A percentile compares a stretch with the other conserved stretches of the same genome.
phyloP scores from a whole-genome alignment of 139 green algal genomes.

The Chlorella sp. region DNA sequence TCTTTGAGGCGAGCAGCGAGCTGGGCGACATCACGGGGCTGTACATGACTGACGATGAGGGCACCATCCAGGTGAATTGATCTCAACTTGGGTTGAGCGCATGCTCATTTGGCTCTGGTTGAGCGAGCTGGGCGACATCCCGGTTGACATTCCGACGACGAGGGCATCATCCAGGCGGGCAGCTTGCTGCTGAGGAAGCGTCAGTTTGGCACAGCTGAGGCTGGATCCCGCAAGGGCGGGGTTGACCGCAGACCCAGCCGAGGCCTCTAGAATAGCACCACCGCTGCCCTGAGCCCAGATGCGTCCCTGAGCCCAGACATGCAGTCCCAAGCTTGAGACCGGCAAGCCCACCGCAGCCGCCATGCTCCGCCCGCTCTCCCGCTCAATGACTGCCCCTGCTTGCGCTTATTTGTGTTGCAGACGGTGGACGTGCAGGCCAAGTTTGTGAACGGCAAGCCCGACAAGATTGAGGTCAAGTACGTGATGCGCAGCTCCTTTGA shows the following conservation, averaged over 20 bases:
- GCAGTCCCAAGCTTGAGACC: too few relatives aligned
- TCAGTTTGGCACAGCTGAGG: too few relatives aligned
- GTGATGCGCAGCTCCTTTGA: slow-evolving; percentile 79
- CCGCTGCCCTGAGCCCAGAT: too few relatives aligned
- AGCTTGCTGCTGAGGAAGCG: too few relatives aligned
- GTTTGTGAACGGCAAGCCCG: slow-evolving; percentile 98
- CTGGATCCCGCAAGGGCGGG: too few relatives aligned
- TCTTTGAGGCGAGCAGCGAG: slow-evolving; percentile 91
- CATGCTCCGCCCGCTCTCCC: background rate
- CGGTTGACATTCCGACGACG: too few relatives aligned
- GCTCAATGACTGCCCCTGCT: background rate
- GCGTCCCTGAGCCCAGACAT: too few relatives aligned
- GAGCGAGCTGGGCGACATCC: background rate
- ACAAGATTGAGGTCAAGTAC: slow-evolving; percentile 65
- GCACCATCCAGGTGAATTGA: slow-evolving; percentile 33
- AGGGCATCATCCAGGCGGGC: too few relatives aligned
- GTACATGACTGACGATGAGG: slow-evolving; percentile 97
- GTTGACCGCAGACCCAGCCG: too few relatives aligned
- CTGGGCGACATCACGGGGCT: slow-evolving; percentile 95
- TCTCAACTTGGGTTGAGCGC: background rate
- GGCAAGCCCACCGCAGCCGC: too few relatives aligned
- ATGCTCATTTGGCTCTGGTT: background rate
- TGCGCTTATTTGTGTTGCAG: slow-evolving; percentile 42
- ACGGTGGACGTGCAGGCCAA: slow-evolving; percentile 97
- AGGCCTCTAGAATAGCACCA: too few relatives aligned